Evolutionary conservation across 306 rosid genomes (phyloP).

Genomic region (Luffa acutangula): DNA sequence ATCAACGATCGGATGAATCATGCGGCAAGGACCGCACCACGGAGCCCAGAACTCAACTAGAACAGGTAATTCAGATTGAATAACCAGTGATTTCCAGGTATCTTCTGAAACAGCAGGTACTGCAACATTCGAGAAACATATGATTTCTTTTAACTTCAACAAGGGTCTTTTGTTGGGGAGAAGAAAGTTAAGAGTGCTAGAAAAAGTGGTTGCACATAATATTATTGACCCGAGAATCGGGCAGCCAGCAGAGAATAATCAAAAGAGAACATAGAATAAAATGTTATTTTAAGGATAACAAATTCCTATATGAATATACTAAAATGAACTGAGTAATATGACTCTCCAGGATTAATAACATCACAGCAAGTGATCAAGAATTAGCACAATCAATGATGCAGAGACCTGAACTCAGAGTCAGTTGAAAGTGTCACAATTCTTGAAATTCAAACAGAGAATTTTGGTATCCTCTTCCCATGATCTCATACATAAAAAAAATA

Average conservation of each 20-base stretch:
- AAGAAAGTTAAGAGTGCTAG: not conserved
- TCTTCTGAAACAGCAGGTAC: slow-evolving; percentile 46
- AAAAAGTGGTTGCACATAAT: not conserved
- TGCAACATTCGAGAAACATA: slow-evolving; percentile 20
- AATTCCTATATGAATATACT: not conserved
- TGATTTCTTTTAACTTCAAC: not conserved
- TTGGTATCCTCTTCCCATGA: not conserved
- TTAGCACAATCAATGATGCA: not conserved
- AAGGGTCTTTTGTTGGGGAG: not conserved
- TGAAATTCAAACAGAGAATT: not conserved
- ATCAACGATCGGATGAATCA: slow-evolving; percentile 79
- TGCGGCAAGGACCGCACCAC: slow-evolving; percentile 99
- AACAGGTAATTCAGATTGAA: slow-evolving; percentile 46
- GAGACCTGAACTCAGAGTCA: not conserved
- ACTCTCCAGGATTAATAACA: not conserved
- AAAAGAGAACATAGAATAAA: not conserved
- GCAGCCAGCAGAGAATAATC: not conserved
- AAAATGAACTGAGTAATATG: not conserved
- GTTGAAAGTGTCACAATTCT: not conserved
- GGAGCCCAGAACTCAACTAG: slow-evolving; percentile 99
- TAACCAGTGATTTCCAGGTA: slow-evolving; percentile 62
- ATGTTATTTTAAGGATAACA: not conserved
- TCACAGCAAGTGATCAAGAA: not conserved
- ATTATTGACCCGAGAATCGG: not conserved
- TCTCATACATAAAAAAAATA: not conserved